Conservation (phyloP, 257 asterid species). For the Solanum piurae region DNA sequence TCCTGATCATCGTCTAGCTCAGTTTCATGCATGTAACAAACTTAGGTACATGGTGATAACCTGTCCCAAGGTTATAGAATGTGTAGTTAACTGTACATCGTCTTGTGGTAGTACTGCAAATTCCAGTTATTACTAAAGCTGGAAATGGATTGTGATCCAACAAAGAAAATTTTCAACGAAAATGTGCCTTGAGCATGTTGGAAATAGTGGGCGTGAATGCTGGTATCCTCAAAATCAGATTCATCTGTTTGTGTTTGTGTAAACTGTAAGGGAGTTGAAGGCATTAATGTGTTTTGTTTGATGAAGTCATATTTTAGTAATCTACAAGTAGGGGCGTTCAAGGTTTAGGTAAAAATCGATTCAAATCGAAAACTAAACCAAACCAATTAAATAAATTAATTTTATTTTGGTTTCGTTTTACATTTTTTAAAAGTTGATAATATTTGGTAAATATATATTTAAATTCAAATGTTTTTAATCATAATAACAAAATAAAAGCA, state of each 20-base stretch:
- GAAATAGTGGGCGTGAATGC: not conserved
- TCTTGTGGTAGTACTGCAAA: not conserved
- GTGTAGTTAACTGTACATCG: not conserved
- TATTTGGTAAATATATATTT: too few relatives aligned
- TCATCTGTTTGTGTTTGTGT: not conserved
- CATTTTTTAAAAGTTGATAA: too few relatives aligned
- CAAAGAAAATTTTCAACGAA: not conserved
- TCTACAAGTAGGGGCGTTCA: not conserved
- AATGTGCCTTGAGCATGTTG: not conserved
- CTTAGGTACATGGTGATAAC: not conserved
- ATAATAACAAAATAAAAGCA: too few relatives aligned
- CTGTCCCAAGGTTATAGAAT: not conserved
- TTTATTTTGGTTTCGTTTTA: too few relatives aligned
- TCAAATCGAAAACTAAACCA: not conserved
- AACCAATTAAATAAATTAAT: not conserved
- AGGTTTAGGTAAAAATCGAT: too few relatives aligned
- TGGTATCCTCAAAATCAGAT: not conserved
- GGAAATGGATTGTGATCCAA: not conserved
- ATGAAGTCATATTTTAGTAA: not conserved
- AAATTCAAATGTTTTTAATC: too few relatives aligned
- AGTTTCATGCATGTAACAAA: not conserved
- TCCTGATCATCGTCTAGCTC: not conserved
- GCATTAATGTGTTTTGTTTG: not conserved
- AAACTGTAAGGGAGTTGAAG: not conserved
- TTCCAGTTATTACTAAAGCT: not conserved